Percentiles rank a stretch among this genome's conserved stretches.
These are phyloP conservation scores for Neurospora cerealis DNA, from an alignment of 495 filamentous ascomycete genomes.

Conservation along the genomic window DNA sequence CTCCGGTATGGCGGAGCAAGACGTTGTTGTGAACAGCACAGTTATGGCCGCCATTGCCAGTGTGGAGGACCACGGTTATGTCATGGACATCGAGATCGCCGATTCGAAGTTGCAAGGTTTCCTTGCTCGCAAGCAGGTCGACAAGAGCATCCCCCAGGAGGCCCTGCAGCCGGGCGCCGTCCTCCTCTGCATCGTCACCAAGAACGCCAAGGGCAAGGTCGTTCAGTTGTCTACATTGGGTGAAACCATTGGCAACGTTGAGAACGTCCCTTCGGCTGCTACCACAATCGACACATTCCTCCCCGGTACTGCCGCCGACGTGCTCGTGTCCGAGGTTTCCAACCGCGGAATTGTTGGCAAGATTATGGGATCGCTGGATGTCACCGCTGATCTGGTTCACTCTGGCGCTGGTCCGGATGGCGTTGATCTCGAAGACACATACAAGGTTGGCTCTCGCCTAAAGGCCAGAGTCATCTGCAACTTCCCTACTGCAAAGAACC, in stretches of 20 bases:
- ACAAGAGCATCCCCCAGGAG: conserved; percentile 56
- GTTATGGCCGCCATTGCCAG: conserved; percentile 83
- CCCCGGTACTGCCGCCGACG: conserved; percentile 79
- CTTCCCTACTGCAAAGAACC: conserved; percentile 64
- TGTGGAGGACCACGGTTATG: conserved; percentile 86
- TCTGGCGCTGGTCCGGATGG: conserved; percentile 58
- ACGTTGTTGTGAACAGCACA: conserved; percentile 59
- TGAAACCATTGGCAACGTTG: conserved; percentile 59
- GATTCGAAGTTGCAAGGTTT: conserved; percentile 64
- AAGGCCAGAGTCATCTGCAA: conserved; percentile 81
- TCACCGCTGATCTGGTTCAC: conserved; percentile 82
- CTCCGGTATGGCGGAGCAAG: conserved; percentile 54
- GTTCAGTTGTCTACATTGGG: conserved; percentile 74
- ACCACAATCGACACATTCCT: conserved; percentile 84
- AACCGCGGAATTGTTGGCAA: conserved; percentile 56
- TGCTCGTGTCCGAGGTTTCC: conserved; percentile 68
- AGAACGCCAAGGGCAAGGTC: conserved; percentile 67
- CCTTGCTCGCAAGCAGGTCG: conserved; percentile 77
- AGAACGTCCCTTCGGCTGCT: conserved; percentile 57
- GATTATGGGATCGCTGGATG: conserved; percentile 83
- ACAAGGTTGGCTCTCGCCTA: conserved; percentile 70
- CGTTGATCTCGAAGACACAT: conserved; percentile 59
- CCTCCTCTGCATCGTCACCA: conserved; percentile 69
- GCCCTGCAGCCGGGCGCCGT: conserved; percentile 55
- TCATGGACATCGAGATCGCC: conserved; percentile 82